phyloP scores from a whole-genome alignment of 116 monocot genomes.

The Zostera marina region DNA sequence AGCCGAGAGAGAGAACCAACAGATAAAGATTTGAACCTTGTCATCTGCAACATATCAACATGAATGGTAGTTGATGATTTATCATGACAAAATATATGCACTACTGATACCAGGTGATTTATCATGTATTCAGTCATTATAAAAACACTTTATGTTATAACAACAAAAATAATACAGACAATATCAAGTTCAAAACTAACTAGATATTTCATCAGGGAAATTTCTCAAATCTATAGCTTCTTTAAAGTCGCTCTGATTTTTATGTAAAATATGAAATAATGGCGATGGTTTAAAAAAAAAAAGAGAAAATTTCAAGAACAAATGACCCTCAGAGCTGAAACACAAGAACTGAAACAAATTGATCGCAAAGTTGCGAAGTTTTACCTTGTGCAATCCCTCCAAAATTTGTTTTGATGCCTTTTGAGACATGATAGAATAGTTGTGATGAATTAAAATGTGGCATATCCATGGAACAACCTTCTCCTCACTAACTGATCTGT shows the following conservation, averaged over 20 bases:
- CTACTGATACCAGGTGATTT: neutral
- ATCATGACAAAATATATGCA: neutral
- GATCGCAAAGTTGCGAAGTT: neutral
- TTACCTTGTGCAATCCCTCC: conserved; percentile 14
- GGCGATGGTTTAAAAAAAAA: no score
- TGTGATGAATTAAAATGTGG: conserved; percentile 6
- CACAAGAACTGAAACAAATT: no score
- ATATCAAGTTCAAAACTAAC: no score
- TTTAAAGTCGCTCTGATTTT: no score
- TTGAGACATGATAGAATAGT: conserved; percentile 7
- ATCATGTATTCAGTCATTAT: neutral
- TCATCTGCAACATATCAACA: conserved; percentile 3
- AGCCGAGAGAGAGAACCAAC: neutral
- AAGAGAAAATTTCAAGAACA: no score
- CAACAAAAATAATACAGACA: no score
- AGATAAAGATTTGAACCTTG: neutral
- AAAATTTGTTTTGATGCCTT: conserved; percentile 6
- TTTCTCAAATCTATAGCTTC: no score
- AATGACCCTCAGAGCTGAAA: no score
- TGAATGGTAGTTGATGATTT: neutral
- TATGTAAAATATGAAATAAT: no score
- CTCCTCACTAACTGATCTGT: conserved; percentile 12
- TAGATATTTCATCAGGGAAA: no score
- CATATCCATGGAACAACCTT: conserved; percentile 17
- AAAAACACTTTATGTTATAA: no score